phyloP scores from a whole-genome alignment of 164 flowering plant species.

The Saururus chinensis region DNA sequence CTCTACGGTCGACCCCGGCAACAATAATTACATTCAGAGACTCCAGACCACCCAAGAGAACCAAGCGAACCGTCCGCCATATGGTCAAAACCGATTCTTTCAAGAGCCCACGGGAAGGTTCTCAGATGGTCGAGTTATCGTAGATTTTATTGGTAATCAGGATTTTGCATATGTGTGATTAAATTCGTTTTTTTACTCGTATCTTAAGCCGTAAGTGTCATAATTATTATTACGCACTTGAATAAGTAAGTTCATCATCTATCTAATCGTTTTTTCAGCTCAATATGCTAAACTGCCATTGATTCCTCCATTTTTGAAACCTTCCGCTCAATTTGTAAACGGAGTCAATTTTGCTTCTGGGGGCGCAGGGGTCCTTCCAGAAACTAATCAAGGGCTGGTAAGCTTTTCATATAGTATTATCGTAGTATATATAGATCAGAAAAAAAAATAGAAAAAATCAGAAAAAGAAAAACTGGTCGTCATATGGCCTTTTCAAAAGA shows the following conservation, averaged over 20 bases:
- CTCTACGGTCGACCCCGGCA: constrained; percentile 50
- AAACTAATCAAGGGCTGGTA: constrained; percentile 44
- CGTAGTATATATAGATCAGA: background rate
- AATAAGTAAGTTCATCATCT: too few species aligned
- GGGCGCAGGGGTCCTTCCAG: constrained; percentile 42
- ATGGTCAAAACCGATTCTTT: constrained; percentile 46
- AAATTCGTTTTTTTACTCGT: background rate
- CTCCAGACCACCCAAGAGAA: constrained; percentile 31
- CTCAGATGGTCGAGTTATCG: constrained; percentile 45
- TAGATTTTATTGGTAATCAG: constrained; percentile 37
- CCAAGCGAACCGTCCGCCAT: constrained; percentile 35
- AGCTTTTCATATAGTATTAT: background rate
- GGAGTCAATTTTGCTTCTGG: constrained; percentile 65
- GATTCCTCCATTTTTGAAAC: constrained; percentile 40
- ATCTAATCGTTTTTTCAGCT: constrained; percentile 18
- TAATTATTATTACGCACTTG: too few species aligned
- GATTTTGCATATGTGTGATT: background rate
- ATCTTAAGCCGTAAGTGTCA: too few species aligned
- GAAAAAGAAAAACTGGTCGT: background rate
- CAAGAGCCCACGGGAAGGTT: constrained; percentile 44
- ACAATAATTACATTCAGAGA: constrained; percentile 55
- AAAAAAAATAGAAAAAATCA: too few species aligned
- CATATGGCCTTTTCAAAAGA: background rate
- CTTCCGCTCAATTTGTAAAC: constrained; percentile 22
- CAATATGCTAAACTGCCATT: constrained; percentile 40